phyloP scores from a whole-genome alignment of 345 rosid genomes.

The Eucalyptus pauciflora region DNA sequence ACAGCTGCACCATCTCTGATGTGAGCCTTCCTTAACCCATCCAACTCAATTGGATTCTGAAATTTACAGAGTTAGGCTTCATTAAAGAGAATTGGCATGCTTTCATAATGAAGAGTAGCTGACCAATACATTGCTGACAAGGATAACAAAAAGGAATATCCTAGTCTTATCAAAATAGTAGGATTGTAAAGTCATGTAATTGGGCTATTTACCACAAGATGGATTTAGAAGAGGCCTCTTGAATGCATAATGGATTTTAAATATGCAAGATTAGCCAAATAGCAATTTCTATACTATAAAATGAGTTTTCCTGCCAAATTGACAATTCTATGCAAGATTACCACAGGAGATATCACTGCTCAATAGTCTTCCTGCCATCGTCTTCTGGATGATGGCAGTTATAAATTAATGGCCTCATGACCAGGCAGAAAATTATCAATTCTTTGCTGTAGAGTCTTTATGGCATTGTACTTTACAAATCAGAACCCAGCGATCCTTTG shows the following conservation, averaged over 20 bases:
- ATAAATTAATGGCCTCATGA: background rate
- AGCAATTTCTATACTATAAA: background rate
- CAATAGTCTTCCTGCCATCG: background rate
- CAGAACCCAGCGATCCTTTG: background rate
- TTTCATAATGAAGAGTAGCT: background rate
- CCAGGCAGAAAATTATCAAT: background rate
- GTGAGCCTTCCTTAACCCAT: conserved; percentile 81
- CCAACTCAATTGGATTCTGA: conserved; percentile 83
- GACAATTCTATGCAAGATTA: background rate
- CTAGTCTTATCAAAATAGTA: background rate
- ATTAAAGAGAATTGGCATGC: background rate
- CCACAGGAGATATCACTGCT: background rate
- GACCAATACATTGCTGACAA: background rate
- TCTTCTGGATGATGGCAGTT: background rate
- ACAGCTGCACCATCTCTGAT: conserved; percentile 98
- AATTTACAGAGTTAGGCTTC: background rate
- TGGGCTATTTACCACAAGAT: background rate
- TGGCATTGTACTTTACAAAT: background rate
- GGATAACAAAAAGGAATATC: background rate
- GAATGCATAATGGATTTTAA: background rate
- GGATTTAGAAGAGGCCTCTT: background rate
- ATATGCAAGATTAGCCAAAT: background rate
- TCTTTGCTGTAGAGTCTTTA: background rate
- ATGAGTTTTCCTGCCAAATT: background rate
- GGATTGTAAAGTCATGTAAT: background rate